These are phyloP conservation scores for Entophlyctis helioformis DNA, from an alignment of 192 early-diverging fungal genomes.

Conservation along the genomic window DNA sequence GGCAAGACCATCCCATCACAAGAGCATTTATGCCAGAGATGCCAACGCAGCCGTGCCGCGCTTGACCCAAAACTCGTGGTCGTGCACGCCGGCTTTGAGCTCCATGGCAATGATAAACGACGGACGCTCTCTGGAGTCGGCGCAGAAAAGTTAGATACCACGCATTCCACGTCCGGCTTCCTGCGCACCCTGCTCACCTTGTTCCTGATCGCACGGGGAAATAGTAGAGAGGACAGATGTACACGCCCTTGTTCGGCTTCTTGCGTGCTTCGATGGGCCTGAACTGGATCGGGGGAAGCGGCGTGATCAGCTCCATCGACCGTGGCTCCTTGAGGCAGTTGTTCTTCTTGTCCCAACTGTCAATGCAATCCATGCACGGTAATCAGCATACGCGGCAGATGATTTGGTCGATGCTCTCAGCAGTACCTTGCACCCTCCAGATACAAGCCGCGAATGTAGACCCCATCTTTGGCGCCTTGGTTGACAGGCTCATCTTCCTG, in stretches of 20 bases:
- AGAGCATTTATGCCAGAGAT: slow-evolving; percentile 15
- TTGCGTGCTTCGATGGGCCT: slow-evolving; percentile 47
- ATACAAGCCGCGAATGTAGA: slow-evolving; percentile 42
- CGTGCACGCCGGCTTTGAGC: slow-evolving; percentile 39
- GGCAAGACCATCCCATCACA: no score
- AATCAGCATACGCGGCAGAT: background rate
- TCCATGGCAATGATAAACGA: slow-evolving; percentile 48
- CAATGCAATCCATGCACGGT: background rate
- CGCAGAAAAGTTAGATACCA: no score
- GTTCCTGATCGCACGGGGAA: slow-evolving; percentile 46
- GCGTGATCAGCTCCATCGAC: slow-evolving; percentile 47
- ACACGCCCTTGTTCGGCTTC: slow-evolving; percentile 38
- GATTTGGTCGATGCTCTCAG: background rate
- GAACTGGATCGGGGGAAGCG: slow-evolving; percentile 46
- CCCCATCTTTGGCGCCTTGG: slow-evolving; percentile 42
- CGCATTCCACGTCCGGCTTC: no score
- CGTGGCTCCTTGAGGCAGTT: slow-evolving; percentile 46
- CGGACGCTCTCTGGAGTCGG: slow-evolving; percentile 32
- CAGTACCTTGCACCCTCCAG: slow-evolving; percentile 48
- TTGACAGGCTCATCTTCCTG: slow-evolving; percentile 43
- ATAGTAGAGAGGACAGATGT: slow-evolving; percentile 47
- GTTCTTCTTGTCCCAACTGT: slow-evolving; percentile 44
- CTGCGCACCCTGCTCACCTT: slow-evolving; percentile 14
- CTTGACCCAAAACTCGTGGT: slow-evolving; percentile 46
- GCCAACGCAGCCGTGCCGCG: slow-evolving; percentile 47